These are phyloP conservation scores for Trapa bicornis DNA, from an alignment of 345 rosid genomes.

Conservation along the genomic window DNA sequence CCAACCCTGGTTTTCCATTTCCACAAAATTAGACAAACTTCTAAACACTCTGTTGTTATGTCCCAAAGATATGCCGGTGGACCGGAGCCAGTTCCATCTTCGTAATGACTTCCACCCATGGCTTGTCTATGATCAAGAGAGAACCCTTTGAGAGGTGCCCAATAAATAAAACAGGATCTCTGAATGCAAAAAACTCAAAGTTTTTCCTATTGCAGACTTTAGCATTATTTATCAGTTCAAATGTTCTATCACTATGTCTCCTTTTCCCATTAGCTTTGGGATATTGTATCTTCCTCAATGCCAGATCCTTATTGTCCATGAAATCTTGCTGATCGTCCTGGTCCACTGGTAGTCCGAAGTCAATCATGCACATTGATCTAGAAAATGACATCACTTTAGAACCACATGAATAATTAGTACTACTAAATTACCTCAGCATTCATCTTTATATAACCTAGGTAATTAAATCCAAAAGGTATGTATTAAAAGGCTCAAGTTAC, in stretches of 20 bases:
- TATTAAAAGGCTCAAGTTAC: neutral
- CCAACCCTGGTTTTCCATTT: neutral
- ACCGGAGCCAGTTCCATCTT: conserved; percentile 63
- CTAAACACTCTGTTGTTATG: conserved; percentile 18
- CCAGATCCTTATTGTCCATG: conserved; percentile 29
- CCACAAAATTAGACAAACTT: conserved; percentile 1
- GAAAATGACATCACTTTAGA: neutral
- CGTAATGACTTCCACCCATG: conserved; percentile 82
- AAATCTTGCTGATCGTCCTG: conserved; percentile 42
- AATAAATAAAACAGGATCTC: conserved; percentile 77
- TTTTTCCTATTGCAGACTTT: conserved; percentile 43
- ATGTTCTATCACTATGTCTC: conserved; percentile 41
- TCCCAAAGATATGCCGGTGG: conserved; percentile 85
- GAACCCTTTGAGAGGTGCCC: conserved; percentile 71
- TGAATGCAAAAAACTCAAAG: conserved; percentile 63
- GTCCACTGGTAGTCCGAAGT: conserved; percentile 69
- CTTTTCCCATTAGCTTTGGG: conserved; percentile 27
- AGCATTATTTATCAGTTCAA: conserved; percentile 22
- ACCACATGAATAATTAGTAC: no score
- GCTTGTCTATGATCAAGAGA: conserved; percentile 71
- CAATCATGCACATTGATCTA: conserved; percentile 87
- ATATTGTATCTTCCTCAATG: conserved; percentile 28
- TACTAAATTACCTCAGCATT: no score
- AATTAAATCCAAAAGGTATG: no score
- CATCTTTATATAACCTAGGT: no score